These are phyloP conservation scores for Grifola frondosa DNA, from an alignment of 1,284 basidiomycete genomes.

Conservation along the genomic window DNA sequence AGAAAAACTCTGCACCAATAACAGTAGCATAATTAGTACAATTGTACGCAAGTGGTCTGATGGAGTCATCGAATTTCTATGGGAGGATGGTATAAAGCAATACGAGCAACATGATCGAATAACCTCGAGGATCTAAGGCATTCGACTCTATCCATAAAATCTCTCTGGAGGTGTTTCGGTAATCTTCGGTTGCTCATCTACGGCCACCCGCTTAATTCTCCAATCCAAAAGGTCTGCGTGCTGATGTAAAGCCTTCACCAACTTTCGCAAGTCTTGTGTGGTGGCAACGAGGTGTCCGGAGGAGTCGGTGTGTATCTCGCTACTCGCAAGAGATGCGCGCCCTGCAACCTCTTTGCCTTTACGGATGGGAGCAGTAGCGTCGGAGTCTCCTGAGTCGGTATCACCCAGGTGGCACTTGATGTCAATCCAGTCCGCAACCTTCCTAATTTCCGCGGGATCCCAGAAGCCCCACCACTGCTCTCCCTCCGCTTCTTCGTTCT, in stretches of 20 bases:
- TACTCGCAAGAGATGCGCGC: constrained; percentile 9
- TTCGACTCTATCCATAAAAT: too few relatives aligned
- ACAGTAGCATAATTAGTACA: too few relatives aligned
- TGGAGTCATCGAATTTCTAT: too few relatives aligned
- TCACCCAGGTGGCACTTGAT: constrained; percentile 33
- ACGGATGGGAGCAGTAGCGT: background rate
- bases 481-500: constrained; percentile 24
- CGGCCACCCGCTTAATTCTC: constrained; percentile 32
- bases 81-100: too few relatives aligned
- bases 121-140: too few relatives aligned
- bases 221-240: constrained; percentile 37
- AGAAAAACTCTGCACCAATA: too few relatives aligned
- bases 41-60: too few relatives aligned
- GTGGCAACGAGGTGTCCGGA: constrained; percentile 18
- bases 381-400: constrained; percentile 4
- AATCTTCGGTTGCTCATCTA: too few relatives aligned
- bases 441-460: constrained; percentile 60
- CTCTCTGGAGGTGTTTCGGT: too few relatives aligned
- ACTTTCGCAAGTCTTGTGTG: constrained; percentile 25
- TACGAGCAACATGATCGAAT: too few relatives aligned
- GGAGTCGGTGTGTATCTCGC: constrained; percentile 12
- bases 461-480: constrained; percentile 72
- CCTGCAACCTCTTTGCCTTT: constrained; percentile 4
- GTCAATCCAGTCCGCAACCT: constrained; percentile 65
- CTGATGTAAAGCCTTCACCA: constrained; percentile 31